A percentile compares a stretch with the other conserved stretches of the same genome.
phyloP scores from a whole-genome alignment of 345 rosid genomes.

The Arabidopsis arenosa region DNA sequence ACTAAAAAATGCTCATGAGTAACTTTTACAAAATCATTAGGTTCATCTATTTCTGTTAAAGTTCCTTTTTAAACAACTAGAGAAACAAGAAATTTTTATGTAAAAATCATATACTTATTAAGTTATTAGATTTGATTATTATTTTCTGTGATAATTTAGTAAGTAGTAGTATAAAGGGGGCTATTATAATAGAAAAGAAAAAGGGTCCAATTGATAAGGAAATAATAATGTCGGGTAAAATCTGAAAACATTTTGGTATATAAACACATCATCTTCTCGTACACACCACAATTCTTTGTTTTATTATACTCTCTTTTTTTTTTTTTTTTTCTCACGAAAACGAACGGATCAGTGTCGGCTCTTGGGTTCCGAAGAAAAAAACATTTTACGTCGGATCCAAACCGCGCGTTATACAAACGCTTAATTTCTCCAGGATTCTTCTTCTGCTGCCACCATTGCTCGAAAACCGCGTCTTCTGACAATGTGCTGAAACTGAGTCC shows the following conservation, averaged over 20 bases:
- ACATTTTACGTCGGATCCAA: constrained; percentile 31
- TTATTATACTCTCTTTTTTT: constrained; percentile 16
- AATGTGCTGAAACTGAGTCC: constrained; percentile 49
- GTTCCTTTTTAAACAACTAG: no score
- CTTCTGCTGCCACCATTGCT: constrained; percentile 13
- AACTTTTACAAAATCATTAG: no score
- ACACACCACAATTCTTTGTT: constrained; percentile 34
- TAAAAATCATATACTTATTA: no score
- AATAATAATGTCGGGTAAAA: not conserved
- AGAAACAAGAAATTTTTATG: no score
- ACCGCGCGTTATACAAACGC: constrained; percentile 33
- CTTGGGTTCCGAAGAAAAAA: constrained; percentile 48
- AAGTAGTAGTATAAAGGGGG: not conserved
- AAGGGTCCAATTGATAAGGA: not conserved
- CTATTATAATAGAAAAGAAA: not conserved
- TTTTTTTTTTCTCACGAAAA: constrained; percentile 17
- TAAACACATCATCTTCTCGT: constrained; percentile 39
- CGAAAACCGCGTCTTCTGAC: constrained; percentile 25
- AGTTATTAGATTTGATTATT: no score
- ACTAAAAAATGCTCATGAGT: no score
- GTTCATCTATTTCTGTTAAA: no score
- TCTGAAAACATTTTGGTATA: constrained; percentile 33
- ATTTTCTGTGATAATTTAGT: not conserved
- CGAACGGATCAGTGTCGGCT: constrained; percentile 62
- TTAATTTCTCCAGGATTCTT: not conserved